These are phyloP conservation scores for Trichoderma atroviride DNA, from an alignment of 2,329 filamentous ascomycete genomes.

Conservation along the genomic window DNA sequence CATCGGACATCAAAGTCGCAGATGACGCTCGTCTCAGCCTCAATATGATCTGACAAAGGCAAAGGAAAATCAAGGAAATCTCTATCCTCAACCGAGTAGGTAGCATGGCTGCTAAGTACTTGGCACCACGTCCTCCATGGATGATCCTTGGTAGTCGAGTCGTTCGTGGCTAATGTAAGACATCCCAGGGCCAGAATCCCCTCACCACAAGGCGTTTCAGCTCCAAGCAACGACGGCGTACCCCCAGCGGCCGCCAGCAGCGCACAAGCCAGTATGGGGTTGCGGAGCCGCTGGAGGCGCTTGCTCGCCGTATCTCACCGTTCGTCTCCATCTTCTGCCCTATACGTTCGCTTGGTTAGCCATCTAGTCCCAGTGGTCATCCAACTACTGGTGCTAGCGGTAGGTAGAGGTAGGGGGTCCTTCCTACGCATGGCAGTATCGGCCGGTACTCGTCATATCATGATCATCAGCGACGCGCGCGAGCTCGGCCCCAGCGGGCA, in stretches of 20 bases:
- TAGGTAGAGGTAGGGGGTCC: background rate
- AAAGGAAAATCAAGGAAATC: background rate
- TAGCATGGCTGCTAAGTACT: background rate
- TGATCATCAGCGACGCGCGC: slow-evolving; percentile 24
- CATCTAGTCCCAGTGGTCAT: background rate
- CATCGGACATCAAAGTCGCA: slow-evolving; percentile 8
- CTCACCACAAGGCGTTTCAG: slow-evolving; percentile 18
- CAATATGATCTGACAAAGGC: background rate
- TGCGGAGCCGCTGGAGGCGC: slow-evolving; percentile 25
- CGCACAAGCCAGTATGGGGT: slow-evolving; percentile 23
- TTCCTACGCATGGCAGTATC: slow-evolving; percentile 7
- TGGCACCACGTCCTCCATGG: slow-evolving; percentile 16
- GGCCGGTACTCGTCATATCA: slow-evolving; percentile 25
- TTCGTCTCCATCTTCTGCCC: slow-evolving; percentile 24
- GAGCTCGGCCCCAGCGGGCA: slow-evolving; percentile 21
- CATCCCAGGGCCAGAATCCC: slow-evolving; percentile 18
- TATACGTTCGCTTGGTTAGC: slow-evolving; percentile 5
- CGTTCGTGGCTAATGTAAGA: slow-evolving; percentile 24
- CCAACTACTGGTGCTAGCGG: background rate
- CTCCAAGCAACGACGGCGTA: slow-evolving; percentile 1
- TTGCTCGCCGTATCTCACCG: slow-evolving; percentile 26
- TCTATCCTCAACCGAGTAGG: background rate
- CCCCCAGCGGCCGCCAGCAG: slow-evolving; percentile 22
- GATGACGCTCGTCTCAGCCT: slow-evolving; percentile 12
- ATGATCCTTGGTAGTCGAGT: slow-evolving; percentile 18